These are phyloP conservation scores for Adansonia grandidieri DNA, from an alignment of 441 rosid genomes.

Conservation along the genomic window DNA sequence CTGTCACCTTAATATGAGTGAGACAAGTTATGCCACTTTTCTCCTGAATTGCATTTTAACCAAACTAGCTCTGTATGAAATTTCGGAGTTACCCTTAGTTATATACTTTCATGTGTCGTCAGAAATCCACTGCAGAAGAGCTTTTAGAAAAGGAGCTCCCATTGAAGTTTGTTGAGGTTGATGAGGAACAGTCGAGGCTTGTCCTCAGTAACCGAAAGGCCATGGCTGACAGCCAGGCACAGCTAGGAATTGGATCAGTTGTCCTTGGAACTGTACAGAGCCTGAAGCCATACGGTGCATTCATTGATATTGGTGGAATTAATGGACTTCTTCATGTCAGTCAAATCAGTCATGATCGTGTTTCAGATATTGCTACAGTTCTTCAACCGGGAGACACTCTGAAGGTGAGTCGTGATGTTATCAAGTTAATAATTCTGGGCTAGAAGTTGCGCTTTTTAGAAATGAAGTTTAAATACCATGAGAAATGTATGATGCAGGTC, in stretches of 20 bases:
- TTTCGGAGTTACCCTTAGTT: neutral
- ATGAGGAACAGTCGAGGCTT: conserved; percentile 90
- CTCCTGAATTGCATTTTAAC: neutral
- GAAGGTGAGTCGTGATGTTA: conserved; percentile 49
- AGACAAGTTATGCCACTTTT: neutral
- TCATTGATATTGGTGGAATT: conserved; percentile 96
- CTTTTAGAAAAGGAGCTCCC: conserved; percentile 83
- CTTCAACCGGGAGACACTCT: conserved; percentile 96
- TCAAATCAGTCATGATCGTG: conserved; percentile 97
- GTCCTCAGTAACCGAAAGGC: conserved; percentile 98
- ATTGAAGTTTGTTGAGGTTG: conserved; percentile 92
- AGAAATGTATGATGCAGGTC: conserved; percentile 12
- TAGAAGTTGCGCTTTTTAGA: neutral
- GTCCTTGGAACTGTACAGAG: conserved; percentile 92
- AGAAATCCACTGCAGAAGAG: conserved; percentile 90
- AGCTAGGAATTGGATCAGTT: conserved; percentile 94
- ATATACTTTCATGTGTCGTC: conserved; percentile 23
- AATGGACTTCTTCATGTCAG: conserved; percentile 99
- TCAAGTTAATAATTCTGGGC: neutral
- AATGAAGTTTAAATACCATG: neutral
- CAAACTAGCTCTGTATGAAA: neutral
- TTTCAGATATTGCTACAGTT: conserved; percentile 89
- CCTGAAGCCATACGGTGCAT: conserved; percentile 97
- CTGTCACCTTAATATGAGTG: too few species aligned
- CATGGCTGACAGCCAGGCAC: conserved; percentile 96